Evolutionary conservation across 305 asterid species (phyloP).

Genomic region (Fraxinus ornus): DNA sequence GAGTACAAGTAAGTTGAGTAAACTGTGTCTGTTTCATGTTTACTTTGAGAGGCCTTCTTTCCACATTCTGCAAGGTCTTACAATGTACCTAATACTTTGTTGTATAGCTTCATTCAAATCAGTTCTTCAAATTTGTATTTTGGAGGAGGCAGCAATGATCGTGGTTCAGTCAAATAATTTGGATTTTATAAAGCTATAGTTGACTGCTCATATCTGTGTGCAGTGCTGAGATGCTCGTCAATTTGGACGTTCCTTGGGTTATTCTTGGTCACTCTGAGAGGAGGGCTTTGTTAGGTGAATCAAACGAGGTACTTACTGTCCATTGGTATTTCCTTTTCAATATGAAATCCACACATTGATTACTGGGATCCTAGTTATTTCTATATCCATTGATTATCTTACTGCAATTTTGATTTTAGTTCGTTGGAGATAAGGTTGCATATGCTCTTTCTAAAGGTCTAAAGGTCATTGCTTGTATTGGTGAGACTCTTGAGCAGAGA

Average conservation of each 20-base stretch:
- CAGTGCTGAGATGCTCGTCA: conserved; percentile 96
- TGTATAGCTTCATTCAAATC: background rate
- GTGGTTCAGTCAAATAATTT: background rate
- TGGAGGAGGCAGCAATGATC: background rate
- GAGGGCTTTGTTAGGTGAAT: conserved; percentile 67
- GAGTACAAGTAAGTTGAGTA: background rate
- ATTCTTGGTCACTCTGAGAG: conserved; percentile 96
- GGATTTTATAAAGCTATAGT: background rate
- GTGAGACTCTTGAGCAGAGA: conserved; percentile 96
- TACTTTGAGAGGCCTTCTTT: background rate
- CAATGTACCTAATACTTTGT: background rate
- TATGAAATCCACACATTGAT: background rate
- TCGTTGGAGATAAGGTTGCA: conserved; percentile 92
- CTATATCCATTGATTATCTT: conserved; percentile 5
- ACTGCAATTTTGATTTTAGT: conserved; percentile 38
- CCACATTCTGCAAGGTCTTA: background rate
- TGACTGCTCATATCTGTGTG: conserved; percentile 21
- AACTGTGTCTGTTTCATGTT: background rate
- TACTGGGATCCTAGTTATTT: conserved; percentile 7
- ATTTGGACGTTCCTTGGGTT: conserved; percentile 85
- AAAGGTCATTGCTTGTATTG: conserved; percentile 96
- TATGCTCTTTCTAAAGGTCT: conserved; percentile 91
- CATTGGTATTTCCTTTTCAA: background rate
- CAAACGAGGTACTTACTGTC: conserved; percentile 61
- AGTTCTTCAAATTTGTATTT: background rate